phyloP scores from a whole-genome alignment of 2,329 filamentous ascomycete species.

The Aspergillus candidus region DNA sequence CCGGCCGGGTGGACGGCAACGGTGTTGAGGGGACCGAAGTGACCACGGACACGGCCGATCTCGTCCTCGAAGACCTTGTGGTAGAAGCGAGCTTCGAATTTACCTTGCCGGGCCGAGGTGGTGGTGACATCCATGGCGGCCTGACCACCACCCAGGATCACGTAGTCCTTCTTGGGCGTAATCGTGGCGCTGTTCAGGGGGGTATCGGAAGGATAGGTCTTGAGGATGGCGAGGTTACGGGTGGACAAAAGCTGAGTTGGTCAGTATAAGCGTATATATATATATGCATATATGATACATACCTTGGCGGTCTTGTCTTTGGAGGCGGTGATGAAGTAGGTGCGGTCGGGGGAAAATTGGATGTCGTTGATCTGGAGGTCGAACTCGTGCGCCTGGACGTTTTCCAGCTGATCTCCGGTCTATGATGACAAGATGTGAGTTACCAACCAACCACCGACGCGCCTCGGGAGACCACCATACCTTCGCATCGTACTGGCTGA shows the following conservation, averaged over 20 bases:
- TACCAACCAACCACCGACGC: not conserved
- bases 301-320: conserved; percentile 98
- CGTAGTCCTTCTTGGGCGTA: conserved; percentile 92
- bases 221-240: conserved; percentile 82
- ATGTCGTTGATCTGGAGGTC: conserved; percentile 81
- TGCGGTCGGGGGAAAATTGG: conserved; percentile 88
- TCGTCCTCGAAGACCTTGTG: conserved; percentile 99
- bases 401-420: conserved; percentile 75
- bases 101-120: conserved; percentile 87
- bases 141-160: conserved; percentile 96
- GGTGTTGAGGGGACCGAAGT: conserved; percentile 96
- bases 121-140: conserved; percentile 98
- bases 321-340: conserved; percentile 96
- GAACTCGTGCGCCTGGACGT: conserved; percentile 78
- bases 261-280: conserved; percentile 13
- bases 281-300: conserved; percentile 17
- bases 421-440: conserved; percentile 28
- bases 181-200: conserved; percentile 94
- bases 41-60: conserved; percentile 91
- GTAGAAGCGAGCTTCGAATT: conserved; percentile 99
- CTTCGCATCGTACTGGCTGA: conserved; percentile 90
- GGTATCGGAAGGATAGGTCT: conserved; percentile 87
- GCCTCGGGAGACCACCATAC: conserved; percentile 35
- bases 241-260: conserved; percentile 64
- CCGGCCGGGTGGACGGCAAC: conserved; percentile 89